Base-by-base conservation (phyloP, 2,329 filamentous ascomycete species). In the Xylariaceae sp. region DNA sequence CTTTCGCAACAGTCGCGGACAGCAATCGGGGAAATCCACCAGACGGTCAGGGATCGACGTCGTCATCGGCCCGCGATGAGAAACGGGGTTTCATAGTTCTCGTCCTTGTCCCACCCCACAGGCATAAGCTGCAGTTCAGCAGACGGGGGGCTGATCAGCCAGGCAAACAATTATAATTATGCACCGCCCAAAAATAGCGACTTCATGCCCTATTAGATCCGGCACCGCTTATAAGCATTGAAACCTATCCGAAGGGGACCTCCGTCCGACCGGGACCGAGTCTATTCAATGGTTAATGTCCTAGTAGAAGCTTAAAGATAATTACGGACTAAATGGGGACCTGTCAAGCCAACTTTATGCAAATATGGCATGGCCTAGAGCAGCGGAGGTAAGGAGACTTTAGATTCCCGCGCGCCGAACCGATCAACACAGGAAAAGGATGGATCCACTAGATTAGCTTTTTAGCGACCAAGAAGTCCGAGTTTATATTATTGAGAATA, bases 211-310 rank as follows among this genome's bases (percentile, higher is more conserved):
- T 18, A 7, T 44, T n/a, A n/a, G n/a, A n/a, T 37, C 45, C 13
- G 21, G 46, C 8, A 32, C 20, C 16, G 27, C 13, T 30, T 53
- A n/a, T 13, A 11, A 39, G 50, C 21, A 30, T 35, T 29, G n/a
- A 29, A 10, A 47, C 32, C 36, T 50, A 35, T 57, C 54, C 54
- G 45, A 45, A 47, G 54, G 54, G 50, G 50, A 50, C 46, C 21
- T 57, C 55, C 55, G 50, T 39, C 13, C 11, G 29, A 27, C 42
- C 36, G 45, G 46, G 33, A 50, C 46, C 55, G 46, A 46, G 10
- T 36, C 9, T n/a, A n/a, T n/a, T n/a, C n/a, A n/a, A n/a, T n/a
- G n/a, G n/a, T n/a, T n/a, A n/a, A n/a, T n/a, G n/a, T n/a, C 9
- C n/a, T 42, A 42, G 27, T 42, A n/a, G 8, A 8, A 13, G 23